These are phyloP conservation scores for Aspergillus quadrilineatus DNA, from an alignment of 2,329 filamentous ascomycete species.

Conservation along the genomic window DNA sequence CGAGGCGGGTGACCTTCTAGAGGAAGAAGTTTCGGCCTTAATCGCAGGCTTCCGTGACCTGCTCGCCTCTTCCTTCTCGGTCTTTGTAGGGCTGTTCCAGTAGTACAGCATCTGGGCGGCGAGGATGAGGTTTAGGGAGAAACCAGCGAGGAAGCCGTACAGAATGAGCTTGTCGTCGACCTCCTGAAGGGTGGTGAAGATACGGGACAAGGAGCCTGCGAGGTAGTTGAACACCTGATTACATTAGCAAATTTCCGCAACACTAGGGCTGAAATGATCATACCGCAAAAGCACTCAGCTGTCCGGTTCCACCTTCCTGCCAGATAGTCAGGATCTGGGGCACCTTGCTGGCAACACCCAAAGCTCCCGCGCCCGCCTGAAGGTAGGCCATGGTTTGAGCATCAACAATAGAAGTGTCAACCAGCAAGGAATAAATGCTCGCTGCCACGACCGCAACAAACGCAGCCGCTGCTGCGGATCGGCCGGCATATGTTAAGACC, in stretches of 20 bases:
- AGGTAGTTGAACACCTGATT: slow-evolving; percentile 95
- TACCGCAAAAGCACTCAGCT: slow-evolving; percentile 95
- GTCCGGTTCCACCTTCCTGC: slow-evolving; percentile 82
- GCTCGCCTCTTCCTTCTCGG: slow-evolving; percentile 26
- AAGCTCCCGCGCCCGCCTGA: slow-evolving; percentile 77
- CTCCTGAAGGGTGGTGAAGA: slow-evolving; percentile 97
- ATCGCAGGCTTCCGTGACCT: slow-evolving; percentile 27
- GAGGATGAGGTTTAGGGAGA: slow-evolving; percentile 82
- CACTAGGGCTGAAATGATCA: slow-evolving; percentile 33
- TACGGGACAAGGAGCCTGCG: slow-evolving; percentile 83
- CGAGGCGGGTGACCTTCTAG: slow-evolving; percentile 30
- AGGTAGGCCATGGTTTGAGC: slow-evolving; percentile 68
- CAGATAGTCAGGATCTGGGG: slow-evolving; percentile 90
- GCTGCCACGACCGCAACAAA: slow-evolving; percentile 76
- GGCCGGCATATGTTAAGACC: slow-evolving; percentile 79
- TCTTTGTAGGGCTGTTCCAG: slow-evolving; percentile 67
- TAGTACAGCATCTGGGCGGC: slow-evolving; percentile 93
- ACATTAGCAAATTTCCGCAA: not conserved
- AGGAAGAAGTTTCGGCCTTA: slow-evolving; percentile 30
- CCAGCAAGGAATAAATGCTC: slow-evolving; percentile 69
- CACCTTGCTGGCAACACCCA: slow-evolving; percentile 86
- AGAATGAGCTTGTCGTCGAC: slow-evolving; percentile 95
- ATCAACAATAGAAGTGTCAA: slow-evolving; percentile 60
- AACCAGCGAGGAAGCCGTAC: slow-evolving; percentile 90
- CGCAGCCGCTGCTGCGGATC: slow-evolving; percentile 65